A percentile compares a stretch with the other conserved stretches of the same genome.
These are phyloP conservation scores for Fomitiporia mediterranea DNA, from an alignment of 1,284 basidiomycete species.

Conservation along the genomic window DNA sequence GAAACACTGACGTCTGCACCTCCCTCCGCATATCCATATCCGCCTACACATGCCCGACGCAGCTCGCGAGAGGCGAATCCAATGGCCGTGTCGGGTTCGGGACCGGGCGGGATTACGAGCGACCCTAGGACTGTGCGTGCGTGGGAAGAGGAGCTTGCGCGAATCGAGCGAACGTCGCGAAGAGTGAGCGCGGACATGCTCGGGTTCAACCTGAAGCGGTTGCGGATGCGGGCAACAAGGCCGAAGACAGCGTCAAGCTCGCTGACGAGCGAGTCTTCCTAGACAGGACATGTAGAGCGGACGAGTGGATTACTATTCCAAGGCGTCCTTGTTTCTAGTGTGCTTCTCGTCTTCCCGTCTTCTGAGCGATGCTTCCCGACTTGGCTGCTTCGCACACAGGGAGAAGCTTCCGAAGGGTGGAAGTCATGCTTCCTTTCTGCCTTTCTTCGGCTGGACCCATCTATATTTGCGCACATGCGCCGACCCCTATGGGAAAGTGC, in stretches of 20 bases:
- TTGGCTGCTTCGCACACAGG: not conserved
- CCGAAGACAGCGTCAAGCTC: constrained; percentile 24
- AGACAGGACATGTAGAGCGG: not conserved
- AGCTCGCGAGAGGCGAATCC: constrained; percentile 13
- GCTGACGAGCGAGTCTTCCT: constrained; percentile 9
- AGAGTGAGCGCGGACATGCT: constrained; percentile 55
- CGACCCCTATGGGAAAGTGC: not conserved
- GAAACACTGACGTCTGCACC: not conserved
- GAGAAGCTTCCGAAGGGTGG: not conserved
- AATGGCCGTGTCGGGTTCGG: not conserved
- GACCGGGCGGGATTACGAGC: constrained; percentile 2
- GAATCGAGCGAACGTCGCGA: constrained; percentile 61
- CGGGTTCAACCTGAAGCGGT: constrained; percentile 49
- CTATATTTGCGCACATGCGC: not conserved
- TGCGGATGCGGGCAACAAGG: constrained; percentile 27
- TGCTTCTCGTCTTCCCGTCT: not conserved
- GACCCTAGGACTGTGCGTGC: constrained; percentile 40
- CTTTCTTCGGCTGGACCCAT: not conserved
- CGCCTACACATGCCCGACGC: constrained; percentile 13
- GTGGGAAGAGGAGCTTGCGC: constrained; percentile 73
- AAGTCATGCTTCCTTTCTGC: not conserved
- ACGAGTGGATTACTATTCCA: not conserved
- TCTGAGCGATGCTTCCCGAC: too few relatives aligned
- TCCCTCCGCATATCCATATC: constrained; percentile 15
- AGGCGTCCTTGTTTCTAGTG: not conserved